Conservation (phyloP, 202 grass and related monocot genomes). For the Dendrocalamus latiflorus region DNA sequence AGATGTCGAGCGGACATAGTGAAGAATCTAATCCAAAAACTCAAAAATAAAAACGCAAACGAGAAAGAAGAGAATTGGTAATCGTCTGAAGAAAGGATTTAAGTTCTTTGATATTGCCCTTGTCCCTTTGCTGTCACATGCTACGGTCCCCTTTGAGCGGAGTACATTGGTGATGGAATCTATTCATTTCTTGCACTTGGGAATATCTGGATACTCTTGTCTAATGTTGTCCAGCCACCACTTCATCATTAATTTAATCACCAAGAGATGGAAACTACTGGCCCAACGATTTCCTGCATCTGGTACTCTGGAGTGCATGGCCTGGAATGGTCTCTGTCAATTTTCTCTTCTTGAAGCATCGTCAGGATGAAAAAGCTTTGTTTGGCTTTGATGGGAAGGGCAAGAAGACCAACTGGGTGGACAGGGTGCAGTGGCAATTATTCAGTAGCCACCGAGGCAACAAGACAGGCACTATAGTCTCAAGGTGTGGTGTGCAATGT, state of each 20-base stretch:
- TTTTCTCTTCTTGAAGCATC: not conserved
- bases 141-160: not conserved
- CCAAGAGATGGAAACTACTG: not conserved
- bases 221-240: no score
- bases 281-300: no score
- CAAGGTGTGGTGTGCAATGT: not conserved
- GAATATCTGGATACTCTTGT: no score
- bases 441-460: not conserved
- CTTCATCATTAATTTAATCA: not conserved
- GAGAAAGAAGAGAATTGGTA: not conserved
- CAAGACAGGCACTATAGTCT: not conserved
- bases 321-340: not conserved
- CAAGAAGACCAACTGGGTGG: not conserved
- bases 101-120: not conserved
- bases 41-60: not conserved
- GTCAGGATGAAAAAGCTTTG: not conserved
- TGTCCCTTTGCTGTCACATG: not conserved
- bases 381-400: not conserved
- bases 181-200: not conserved
- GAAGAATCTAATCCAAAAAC: constrained; percentile 1
- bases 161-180: not conserved
- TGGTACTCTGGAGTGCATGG: not conserved
- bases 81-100: not conserved
- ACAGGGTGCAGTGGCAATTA: not conserved
- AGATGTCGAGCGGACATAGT: not conserved